Evolutionary conservation across 2,329 filamentous ascomycete genomes (phyloP).

Genomic region (Trichophyton simii): DNA sequence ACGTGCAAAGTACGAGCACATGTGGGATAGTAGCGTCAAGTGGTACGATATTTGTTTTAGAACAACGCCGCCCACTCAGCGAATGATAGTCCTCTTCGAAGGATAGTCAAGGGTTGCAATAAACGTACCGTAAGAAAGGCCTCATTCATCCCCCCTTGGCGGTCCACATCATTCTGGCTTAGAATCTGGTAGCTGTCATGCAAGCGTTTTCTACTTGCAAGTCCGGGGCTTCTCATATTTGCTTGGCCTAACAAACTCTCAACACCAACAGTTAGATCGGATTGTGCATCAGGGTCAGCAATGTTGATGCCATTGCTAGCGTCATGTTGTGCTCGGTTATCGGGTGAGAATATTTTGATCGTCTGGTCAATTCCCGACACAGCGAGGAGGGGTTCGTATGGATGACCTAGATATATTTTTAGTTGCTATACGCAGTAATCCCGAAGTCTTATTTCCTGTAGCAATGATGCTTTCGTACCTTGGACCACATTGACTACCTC

Average conservation of each 20-base stretch:
- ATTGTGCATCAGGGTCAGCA: constrained; percentile 33
- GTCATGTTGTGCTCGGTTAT: constrained; percentile 44
- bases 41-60: neutral
- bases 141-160: constrained; percentile 46
- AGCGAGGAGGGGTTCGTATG: constrained; percentile 54
- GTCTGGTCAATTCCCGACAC: constrained; percentile 56
- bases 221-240: constrained; percentile 27
- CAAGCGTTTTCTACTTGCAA: constrained; percentile 47
- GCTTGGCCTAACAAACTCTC: constrained; percentile 16
- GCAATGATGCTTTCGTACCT: constrained; percentile 28
- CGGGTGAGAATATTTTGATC: constrained; percentile 55
- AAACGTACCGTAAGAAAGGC: constrained; percentile 43
- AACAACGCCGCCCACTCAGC: constrained; percentile 16
- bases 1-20: neutral
- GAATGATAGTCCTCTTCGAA: constrained; percentile 16
- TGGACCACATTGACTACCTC: constrained; percentile 60
- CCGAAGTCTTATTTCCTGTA: neutral
- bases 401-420: constrained; percentile 38
- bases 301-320: constrained; percentile 49
- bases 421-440: neutral
- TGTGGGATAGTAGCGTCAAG: neutral
- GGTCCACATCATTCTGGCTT: constrained; percentile 48
- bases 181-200: constrained; percentile 50
- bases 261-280: constrained; percentile 23
- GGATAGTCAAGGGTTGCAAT: constrained; percentile 15